Base-by-base conservation (phyloP, 2,329 filamentous ascomycete species). In the Sporothrix protearum region DNA sequence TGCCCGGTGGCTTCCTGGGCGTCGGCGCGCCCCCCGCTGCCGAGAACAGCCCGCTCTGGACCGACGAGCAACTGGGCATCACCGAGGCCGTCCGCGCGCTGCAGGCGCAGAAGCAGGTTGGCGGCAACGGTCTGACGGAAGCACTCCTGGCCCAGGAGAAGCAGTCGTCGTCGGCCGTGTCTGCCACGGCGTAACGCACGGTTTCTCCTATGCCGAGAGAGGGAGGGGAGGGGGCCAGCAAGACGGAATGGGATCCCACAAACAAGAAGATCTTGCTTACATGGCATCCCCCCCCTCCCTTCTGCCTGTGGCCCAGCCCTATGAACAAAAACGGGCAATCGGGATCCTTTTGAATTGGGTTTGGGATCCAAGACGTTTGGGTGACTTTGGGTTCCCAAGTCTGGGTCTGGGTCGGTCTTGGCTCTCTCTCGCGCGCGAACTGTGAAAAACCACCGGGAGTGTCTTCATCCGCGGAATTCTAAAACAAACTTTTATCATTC, bases 1-100 rank as follows among this genome's bases (percentile, higher is more conserved):
- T 73, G 30, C 73, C 73, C 49, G 96, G 96, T 63, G 96, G 96
- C 8, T 97, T 98, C 82, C 92, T 98, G 72, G 96, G 95, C 69
- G 96, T 99, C 9, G 96, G 96, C 28, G 91, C 93, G 75, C 83
- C 90, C 72, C 86, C 85, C 66, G 86, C 85, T 71, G 83, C 82
- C 33, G 86, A 87, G 53, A 85, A 86, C 75, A 82, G 88, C 78
- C 91, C 94, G n/a, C 89, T 99, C 53, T 99, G 96, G 96, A 96
- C 92, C 1, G 90, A 97, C 77, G 85, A 87, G 77, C 96, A 99
- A 85, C 88, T 99, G 71, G 92, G 91, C 53, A 86, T 97, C 64
- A 87, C 89, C 72, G 85, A 92, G 77, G 84, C 88, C 16, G 84
- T 88, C 68, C 83, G 87, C 78, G 87, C 91, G 79, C 86, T 93